These are phyloP conservation scores for Suhomyces sp. DNA, from an alignment of 805 yeast species.

Conservation along the genomic window DNA sequence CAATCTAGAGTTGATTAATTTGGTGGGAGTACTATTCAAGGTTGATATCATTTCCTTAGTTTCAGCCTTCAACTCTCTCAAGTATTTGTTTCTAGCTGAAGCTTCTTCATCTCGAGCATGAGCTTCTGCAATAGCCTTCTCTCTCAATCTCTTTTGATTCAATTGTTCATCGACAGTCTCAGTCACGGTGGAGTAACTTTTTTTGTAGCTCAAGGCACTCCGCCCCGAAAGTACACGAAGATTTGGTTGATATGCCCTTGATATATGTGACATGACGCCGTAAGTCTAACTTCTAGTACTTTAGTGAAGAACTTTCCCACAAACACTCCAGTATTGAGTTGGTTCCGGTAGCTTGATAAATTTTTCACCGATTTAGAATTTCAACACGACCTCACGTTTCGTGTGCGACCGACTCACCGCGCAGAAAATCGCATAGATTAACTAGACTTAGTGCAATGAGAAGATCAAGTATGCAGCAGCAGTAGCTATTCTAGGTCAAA, in stretches of 20 bases:
- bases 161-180: constrained; percentile 1
- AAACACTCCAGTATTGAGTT: not conserved
- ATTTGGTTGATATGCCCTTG: not conserved
- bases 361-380: not conserved
- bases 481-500: not conserved
- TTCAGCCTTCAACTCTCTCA: constrained; percentile 29
- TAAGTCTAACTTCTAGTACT: not conserved
- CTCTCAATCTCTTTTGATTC: constrained; percentile 33
- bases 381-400: not conserved
- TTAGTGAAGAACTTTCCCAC: not conserved
- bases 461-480: not conserved
- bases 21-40: constrained; percentile 34
- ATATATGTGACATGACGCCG: not conserved
- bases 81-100: constrained; percentile 30
- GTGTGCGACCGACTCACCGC: not conserved
- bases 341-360: not conserved
- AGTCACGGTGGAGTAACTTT: not conserved
- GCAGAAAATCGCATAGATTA: not conserved
- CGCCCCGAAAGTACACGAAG: not conserved
- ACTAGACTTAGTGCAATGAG: not conserved
- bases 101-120: constrained; percentile 43
- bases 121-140: constrained; percentile 41
- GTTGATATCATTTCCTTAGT: constrained; percentile 26
- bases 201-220: not conserved
- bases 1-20: constrained; percentile 28